These are phyloP conservation scores for Clarireedia hainanense DNA, from an alignment of 2,329 filamentous ascomycete genomes.

Conservation along the genomic window DNA sequence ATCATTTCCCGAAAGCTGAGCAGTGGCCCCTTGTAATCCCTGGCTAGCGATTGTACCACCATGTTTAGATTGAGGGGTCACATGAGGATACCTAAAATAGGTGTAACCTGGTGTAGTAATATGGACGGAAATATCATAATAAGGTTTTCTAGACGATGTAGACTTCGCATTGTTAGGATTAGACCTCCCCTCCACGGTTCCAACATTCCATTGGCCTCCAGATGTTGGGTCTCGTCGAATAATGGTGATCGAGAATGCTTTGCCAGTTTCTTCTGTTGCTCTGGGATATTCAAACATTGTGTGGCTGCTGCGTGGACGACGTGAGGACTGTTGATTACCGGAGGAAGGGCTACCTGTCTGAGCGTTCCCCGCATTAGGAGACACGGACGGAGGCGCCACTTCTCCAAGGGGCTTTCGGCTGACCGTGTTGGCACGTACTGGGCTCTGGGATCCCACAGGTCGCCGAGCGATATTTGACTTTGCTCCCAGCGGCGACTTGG, in stretches of 20 bases:
- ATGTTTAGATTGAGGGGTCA: conserved; percentile 1
- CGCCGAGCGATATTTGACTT: conserved; percentile 18
- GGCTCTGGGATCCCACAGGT: conserved; percentile 8
- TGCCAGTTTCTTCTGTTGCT: not conserved
- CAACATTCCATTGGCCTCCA: conserved; percentile 69
- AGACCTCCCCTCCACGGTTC: conserved; percentile 42
- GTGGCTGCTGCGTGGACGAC: conserved; percentile 2
- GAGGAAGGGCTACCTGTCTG: not conserved
- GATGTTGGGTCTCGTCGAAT: conserved; percentile 67
- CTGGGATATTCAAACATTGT: conserved; percentile 6
- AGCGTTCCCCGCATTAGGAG: not conserved
- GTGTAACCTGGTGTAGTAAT: conserved; percentile 29
- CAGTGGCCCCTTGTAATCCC: not conserved
- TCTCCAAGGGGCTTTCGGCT: conserved; percentile 16
- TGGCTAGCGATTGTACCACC: not conserved
- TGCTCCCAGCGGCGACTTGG: conserved; percentile 1
- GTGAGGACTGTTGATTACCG: not conserved
- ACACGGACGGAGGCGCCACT: conserved; percentile 5
- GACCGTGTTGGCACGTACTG: conserved; percentile 7
- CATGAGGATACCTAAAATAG: conserved; percentile 20
- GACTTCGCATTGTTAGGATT: conserved; percentile 3
- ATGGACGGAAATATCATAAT: conserved; percentile 27
- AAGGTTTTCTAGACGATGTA: conserved; percentile 32
- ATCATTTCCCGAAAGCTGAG: conserved; percentile 1
- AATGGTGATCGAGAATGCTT: conserved; percentile 36